A percentile compares a stretch with the other conserved stretches of the same genome.
Conservation (phyloP, 2,329 filamentous ascomycete species). For the Colletotrichum musae region DNA sequence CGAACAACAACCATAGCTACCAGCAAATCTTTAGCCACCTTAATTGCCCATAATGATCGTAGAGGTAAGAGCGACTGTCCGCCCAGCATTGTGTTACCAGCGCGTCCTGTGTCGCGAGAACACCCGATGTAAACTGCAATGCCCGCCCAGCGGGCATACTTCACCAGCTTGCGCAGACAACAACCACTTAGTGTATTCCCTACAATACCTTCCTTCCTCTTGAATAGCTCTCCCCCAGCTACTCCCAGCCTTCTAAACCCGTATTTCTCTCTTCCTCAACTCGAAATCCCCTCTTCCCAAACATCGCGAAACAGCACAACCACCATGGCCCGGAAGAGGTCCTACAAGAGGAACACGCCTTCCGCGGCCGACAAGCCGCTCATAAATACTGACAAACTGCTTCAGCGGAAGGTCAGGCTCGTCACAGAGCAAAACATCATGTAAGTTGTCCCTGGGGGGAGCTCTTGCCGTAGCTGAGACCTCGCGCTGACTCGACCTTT, state of each 20-base stretch:
- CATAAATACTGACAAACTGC: slow-evolving; percentile 42
- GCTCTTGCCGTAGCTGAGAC: neutral
- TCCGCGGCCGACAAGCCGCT: neutral
- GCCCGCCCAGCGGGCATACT: slow-evolving; percentile 4
- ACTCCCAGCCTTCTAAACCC: neutral
- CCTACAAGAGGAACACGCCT: slow-evolving; percentile 3
- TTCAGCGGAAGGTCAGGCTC: slow-evolving; percentile 91
- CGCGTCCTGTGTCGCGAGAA: slow-evolving; percentile 4
- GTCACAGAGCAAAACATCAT: slow-evolving; percentile 92
- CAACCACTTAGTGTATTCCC: neutral
- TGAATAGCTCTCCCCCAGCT: neutral
- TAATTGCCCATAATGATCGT: slow-evolving; percentile 49
- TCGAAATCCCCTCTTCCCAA: neutral
- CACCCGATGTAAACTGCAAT: neutral
- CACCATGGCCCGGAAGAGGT: slow-evolving; percentile 17
- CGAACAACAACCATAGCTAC: slow-evolving; percentile 27
- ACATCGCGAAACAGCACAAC: slow-evolving; percentile 13
- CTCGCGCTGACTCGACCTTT: slow-evolving; percentile 42
- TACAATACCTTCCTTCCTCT: neutral
- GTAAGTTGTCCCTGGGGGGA: slow-evolving; percentile 62
- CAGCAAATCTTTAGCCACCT: neutral
- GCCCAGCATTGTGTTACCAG: neutral
- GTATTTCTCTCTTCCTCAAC: neutral
- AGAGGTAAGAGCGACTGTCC: slow-evolving; percentile 45
- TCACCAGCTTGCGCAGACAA: slow-evolving; percentile 24